Evolutionary conservation across 108 stramenopile species (phyloP).

Genomic region (Cyclotella baltica): DNA sequence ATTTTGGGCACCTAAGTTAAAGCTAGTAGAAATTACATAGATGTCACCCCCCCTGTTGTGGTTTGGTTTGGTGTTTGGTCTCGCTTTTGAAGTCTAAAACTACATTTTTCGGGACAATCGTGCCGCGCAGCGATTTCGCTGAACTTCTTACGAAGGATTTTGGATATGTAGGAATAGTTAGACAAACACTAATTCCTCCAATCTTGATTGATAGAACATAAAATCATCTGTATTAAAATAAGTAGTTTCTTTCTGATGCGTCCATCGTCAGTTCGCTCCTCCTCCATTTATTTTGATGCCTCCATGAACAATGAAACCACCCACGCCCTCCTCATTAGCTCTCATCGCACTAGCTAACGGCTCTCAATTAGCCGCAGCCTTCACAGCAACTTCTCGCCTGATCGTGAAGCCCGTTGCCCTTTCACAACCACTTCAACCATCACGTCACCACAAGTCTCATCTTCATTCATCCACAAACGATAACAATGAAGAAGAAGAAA

Average conservation of each 20-base stretch:
- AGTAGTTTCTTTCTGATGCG: neutral
- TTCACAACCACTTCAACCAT: neutral
- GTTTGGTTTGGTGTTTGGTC: no score
- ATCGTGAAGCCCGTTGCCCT: neutral
- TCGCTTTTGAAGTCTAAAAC: no score
- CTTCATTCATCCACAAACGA: neutral
- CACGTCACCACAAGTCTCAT: neutral
- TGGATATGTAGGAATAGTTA: no score
- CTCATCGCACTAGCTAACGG: neutral
- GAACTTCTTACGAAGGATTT: no score
- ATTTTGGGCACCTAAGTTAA: no score
- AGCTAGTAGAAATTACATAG: no score
- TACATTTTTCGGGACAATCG: no score
- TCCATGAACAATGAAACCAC: neutral
- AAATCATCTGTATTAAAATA: no score
- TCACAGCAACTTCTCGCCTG: neutral
- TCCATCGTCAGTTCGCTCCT: neutral
- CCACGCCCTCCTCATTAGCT: neutral
- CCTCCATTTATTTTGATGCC: neutral
- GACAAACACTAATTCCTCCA: no score
- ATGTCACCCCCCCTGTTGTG: no score
- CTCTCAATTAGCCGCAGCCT: slow-evolving; percentile 3
- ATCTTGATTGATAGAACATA: no score
- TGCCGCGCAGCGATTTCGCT: no score
- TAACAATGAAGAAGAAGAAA: neutral